Conservation (phyloP, 371 early-diverging fungal species). For the Batkoa obscura region DNA sequence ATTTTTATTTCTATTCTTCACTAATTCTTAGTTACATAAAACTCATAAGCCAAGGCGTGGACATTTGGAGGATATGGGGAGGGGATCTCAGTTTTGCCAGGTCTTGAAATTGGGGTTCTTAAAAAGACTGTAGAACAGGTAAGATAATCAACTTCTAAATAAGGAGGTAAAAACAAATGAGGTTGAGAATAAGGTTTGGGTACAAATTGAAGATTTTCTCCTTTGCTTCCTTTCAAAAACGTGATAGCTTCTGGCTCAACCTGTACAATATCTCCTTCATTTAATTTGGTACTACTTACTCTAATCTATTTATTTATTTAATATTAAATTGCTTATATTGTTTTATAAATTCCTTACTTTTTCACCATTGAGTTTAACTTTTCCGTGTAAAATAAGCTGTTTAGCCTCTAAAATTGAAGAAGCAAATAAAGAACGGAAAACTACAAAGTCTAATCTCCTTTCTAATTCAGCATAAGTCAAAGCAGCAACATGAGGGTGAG, state of each 20-base stretch:
- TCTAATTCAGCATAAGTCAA: constrained; percentile 78
- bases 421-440: constrained; percentile 82
- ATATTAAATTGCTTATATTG: background rate
- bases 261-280: constrained; percentile 76
- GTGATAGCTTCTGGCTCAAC: constrained; percentile 63
- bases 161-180: constrained; percentile 87
- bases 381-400: constrained; percentile 60
- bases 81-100: constrained; percentile 75
- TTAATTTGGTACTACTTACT: constrained; percentile 19
- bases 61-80: constrained; percentile 78
- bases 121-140: constrained; percentile 78
- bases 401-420: constrained; percentile 68
- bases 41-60: constrained; percentile 81
- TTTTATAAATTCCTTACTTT: constrained; percentile 23
- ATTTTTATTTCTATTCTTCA: no score
- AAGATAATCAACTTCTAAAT: constrained; percentile 90
- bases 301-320: background rate
- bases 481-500: constrained; percentile 60
- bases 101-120: constrained; percentile 70
- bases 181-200: constrained; percentile 72
- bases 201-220: constrained; percentile 27
- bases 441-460: constrained; percentile 74
- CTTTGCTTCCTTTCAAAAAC: constrained; percentile 28
- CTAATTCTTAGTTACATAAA: constrained; percentile 43
- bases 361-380: constrained; percentile 81